phyloP scores from a whole-genome alignment of 306 rosid species.

The Clitoria ternatea region DNA sequence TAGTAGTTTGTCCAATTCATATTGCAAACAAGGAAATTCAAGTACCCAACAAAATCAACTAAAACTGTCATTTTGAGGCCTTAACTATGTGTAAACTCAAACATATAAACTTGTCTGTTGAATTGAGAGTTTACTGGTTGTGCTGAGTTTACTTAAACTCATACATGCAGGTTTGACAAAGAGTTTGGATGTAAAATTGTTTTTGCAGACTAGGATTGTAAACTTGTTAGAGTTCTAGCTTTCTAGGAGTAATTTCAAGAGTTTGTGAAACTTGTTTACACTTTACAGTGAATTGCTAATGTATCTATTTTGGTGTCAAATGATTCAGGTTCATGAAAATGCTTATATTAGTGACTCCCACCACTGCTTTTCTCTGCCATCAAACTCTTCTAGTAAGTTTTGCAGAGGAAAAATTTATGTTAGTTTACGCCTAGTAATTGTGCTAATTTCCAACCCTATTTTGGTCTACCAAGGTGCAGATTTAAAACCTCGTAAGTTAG shows the following conservation, averaged over 20 bases:
- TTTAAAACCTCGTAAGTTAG: constrained; percentile 6
- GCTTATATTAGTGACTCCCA: constrained; percentile 85
- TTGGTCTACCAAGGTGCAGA: constrained; percentile 6
- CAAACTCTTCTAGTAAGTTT: constrained; percentile 65
- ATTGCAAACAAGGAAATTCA: neutral
- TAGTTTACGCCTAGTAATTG: neutral
- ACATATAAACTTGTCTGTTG: neutral
- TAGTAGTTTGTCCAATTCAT: neutral
- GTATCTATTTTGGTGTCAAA: constrained; percentile 11
- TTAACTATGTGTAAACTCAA: neutral
- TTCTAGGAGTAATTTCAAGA: neutral
- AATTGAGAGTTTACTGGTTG: neutral
- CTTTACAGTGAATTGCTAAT: neutral
- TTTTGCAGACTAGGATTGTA: neutral
- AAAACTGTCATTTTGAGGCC: neutral
- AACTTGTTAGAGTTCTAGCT: neutral
- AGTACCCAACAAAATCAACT: neutral
- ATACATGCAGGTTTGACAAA: neutral
- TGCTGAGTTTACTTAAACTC: neutral
- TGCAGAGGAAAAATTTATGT: neutral
- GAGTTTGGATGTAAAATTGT: neutral
- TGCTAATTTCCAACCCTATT: neutral
- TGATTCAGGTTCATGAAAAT: constrained; percentile 92
- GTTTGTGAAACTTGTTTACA: neutral
- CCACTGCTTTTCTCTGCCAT: constrained; percentile 83